Base-by-base conservation (phyloP, 108 stramenopile genomes). In the Nitzschia inconspicua region DNA sequence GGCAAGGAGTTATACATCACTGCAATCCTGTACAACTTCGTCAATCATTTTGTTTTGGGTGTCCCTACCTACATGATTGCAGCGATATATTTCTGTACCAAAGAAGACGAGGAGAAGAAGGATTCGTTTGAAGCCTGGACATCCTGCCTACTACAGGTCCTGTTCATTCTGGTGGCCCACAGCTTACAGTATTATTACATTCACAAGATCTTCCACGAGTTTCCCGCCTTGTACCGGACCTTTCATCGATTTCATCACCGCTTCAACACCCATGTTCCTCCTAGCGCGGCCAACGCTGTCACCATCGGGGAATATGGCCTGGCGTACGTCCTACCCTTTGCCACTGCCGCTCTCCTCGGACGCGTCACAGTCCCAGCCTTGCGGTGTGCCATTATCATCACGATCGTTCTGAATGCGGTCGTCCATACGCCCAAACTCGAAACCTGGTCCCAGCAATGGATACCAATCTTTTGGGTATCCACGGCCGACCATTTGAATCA, bases 391-490 rank as follows among this genome's bases (percentile, higher is more conserved):
- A 14, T 16, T 2, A 60, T 65, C 31, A 27, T 70, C 22, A 32
- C 57, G 23, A 26, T 50, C 4, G n/a, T n/a, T n/a, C 16, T 28
- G 31, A 76, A 70, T 47, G 14, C 70, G 19, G 57, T 77, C 55
- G 61, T 58, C 5, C 76, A 77, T 43, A 77, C 76, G 18, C 76
- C 76, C 0, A 27, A 36, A 13, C 26, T 77, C 35, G 76, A 72
- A 37, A 25, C 11, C 1, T 32, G 31, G 6, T 51, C 65, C 4
- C 22, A 56, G 19, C 8, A 63, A 8, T 9, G 49, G 1, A n/a
- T 58, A 3, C 70, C 74, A 5, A 3, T 9, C 18, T 57, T 42
- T 3, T 77, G 34, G 23, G 75, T 77, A 3, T 52, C 70, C 18
- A 68, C 76, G 25, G 8, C 50, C 4, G 34, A 68, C 22, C 76